Evolutionary conservation across 2,329 filamentous ascomycete species (phyloP).

Genomic region (Fusarium sp.): DNA sequence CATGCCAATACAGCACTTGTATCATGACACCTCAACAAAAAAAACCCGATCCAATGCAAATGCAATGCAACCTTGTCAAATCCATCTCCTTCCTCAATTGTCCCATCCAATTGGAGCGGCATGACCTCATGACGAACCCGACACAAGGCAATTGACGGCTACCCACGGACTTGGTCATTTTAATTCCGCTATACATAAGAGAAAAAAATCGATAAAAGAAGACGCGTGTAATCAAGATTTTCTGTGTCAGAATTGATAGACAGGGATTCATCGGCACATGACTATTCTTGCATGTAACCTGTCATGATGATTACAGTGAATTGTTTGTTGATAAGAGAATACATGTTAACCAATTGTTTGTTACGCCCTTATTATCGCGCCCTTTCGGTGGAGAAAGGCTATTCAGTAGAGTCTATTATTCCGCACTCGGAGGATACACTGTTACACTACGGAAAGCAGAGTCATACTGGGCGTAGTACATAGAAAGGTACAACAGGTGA

Average conservation of each 20-base stretch:
- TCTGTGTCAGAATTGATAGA: constrained; percentile 28
- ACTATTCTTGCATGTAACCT: constrained; percentile 9
- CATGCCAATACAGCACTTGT: neutral
- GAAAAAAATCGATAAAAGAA: neutral
- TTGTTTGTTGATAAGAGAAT: constrained; percentile 3
- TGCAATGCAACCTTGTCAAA: constrained; percentile 28
- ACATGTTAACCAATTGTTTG: neutral
- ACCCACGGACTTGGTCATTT: constrained; percentile 24
- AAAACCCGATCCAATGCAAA: constrained; percentile 11
- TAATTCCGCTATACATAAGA: constrained; percentile 35
- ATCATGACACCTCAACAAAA: constrained; percentile 25
- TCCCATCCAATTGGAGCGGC: neutral
- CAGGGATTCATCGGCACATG: constrained; percentile 24
- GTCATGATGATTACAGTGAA: neutral
- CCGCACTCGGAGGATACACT: constrained; percentile 11
- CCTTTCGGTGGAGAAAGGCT: constrained; percentile 19
- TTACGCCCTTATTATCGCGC: neutral
- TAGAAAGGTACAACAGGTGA: constrained; percentile 1
- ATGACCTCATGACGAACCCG: constrained; percentile 26
- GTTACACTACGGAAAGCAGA: neutral
- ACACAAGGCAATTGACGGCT: constrained; percentile 44
- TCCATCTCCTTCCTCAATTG: neutral
- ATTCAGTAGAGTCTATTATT: neutral
- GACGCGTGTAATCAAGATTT: neutral
- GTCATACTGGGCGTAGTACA: neutral